Conservation (phyloP, 2,329 filamentous ascomycete genomes). For the Colletotrichum siamense region DNA sequence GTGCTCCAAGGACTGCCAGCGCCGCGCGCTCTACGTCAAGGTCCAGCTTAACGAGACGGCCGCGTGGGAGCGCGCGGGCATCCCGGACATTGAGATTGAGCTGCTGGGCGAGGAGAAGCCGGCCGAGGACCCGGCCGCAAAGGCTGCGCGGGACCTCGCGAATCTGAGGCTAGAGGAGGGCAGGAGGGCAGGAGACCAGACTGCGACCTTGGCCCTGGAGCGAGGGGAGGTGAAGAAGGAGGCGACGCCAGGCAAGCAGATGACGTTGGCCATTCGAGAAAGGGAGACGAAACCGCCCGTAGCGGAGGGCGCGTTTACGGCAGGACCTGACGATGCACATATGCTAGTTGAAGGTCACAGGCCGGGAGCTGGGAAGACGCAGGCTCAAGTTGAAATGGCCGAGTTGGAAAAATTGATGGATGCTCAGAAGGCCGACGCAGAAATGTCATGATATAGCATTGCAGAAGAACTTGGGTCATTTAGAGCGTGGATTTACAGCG, state of each 20-base stretch:
- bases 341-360: slow-evolving; percentile 58
- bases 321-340: slow-evolving; percentile 41
- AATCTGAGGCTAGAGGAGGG: slow-evolving; percentile 51
- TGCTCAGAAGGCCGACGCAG: slow-evolving; percentile 28
- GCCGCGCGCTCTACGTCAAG: slow-evolving; percentile 82
- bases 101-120: slow-evolving; percentile 71
- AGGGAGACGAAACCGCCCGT: slow-evolving; percentile 46
- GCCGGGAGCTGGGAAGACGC: slow-evolving; percentile 3
- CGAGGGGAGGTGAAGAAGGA: slow-evolving; percentile 40
- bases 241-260: slow-evolving; percentile 29
- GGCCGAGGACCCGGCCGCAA: slow-evolving; percentile 44
- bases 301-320: slow-evolving; percentile 12
- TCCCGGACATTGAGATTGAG: slow-evolving; percentile 61
- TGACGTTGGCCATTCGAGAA: slow-evolving; percentile 58
- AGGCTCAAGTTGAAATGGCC: slow-evolving; percentile 34
- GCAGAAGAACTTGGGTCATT: neutral
- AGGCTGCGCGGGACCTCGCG: slow-evolving; percentile 41
- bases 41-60: slow-evolving; percentile 87
- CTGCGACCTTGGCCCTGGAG: slow-evolving; percentile 55
- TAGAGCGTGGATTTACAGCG: neutral
- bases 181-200: slow-evolving; percentile 42
- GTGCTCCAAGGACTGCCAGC: slow-evolving; percentile 83
- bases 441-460: neutral
- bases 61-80: slow-evolving; percentile 78
- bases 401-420: neutral